These are phyloP conservation scores for Tolypocladium sp. DNA, from an alignment of 2,329 filamentous ascomycete genomes.

Conservation along the genomic window DNA sequence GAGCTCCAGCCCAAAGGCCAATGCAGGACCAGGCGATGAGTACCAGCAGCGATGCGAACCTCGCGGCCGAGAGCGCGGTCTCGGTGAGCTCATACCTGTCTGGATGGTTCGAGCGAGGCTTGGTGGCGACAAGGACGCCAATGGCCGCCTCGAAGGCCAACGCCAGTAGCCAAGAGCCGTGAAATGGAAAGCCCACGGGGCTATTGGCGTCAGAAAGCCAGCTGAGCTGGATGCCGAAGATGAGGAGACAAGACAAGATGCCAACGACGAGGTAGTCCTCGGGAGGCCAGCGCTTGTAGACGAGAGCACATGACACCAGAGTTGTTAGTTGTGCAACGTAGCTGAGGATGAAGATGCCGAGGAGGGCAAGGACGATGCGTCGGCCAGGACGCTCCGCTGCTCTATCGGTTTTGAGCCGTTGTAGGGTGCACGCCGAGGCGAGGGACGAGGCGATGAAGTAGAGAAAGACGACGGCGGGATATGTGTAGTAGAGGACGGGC, in stretches of 20 bases:
- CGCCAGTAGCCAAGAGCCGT: slow-evolving; percentile 52
- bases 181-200: slow-evolving; percentile 53
- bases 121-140: slow-evolving; percentile 16
- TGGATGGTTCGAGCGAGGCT: slow-evolving; percentile 1
- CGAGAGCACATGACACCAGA: slow-evolving; percentile 26
- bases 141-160: slow-evolving; percentile 45
- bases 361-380: slow-evolving; percentile 27
- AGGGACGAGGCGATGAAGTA: slow-evolving; percentile 46
- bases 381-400: slow-evolving; percentile 9
- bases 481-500: slow-evolving; percentile 46
- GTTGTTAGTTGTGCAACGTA: slow-evolving; percentile 38
- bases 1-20: slow-evolving; percentile 17
- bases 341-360: slow-evolving; percentile 32
- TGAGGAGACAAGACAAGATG: slow-evolving; percentile 50
- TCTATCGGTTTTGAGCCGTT: slow-evolving; percentile 26
- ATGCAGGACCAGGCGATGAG: slow-evolving; percentile 16
- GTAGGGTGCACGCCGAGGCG: slow-evolving; percentile 43
- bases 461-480: slow-evolving; percentile 45
- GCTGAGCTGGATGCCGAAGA: slow-evolving; percentile 53
- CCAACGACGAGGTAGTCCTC: slow-evolving; percentile 45
- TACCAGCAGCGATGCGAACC: slow-evolving; percentile 16
- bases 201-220: slow-evolving; percentile 40
- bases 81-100: slow-evolving; percentile 13
- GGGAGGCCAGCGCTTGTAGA: slow-evolving; percentile 27
- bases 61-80: slow-evolving; percentile 8